These are phyloP conservation scores for Vicia villosa DNA, from an alignment of 306 rosid genomes.

Conservation along the genomic window DNA sequence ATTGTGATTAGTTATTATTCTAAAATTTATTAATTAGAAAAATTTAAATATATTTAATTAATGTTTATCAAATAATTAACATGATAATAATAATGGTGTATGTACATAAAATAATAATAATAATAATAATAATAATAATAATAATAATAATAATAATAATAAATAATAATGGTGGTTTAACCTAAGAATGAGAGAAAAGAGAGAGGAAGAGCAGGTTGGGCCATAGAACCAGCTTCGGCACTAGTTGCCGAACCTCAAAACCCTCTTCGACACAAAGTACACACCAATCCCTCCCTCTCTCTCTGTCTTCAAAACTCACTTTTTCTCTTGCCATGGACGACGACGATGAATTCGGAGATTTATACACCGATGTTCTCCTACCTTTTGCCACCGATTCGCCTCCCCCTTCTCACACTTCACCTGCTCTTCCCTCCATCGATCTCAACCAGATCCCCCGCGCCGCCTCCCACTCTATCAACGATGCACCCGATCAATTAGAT, in stretches of 20 bases:
- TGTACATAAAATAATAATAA: no score
- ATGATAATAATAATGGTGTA: no score
- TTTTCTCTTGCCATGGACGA: conserved; percentile 73
- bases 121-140: no score
- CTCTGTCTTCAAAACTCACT: neutral
- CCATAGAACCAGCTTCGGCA: conserved; percentile 20
- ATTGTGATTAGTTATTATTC: no score
- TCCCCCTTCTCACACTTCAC: conserved; percentile 35
- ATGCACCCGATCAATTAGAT: conserved; percentile 49
- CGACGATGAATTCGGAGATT: conserved; percentile 99
- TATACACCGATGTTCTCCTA: conserved; percentile 82
- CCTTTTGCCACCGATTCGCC: conserved; percentile 61
- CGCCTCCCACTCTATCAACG: no score
- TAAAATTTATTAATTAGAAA: no score
- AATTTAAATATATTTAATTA: no score
- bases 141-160: neutral
- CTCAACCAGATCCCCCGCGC: conserved; percentile 54
- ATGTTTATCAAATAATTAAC: no score
- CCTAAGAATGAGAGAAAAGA: conserved; percentile 16
- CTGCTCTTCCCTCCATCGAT: conserved; percentile 61
- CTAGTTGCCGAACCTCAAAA: conserved; percentile 38
- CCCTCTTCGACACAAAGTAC: conserved; percentile 22
- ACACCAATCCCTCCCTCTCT: conserved; percentile 2
- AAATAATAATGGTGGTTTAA: conserved; percentile 21
- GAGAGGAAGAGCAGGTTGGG: neutral